phyloP scores from a whole-genome alignment of 768 basidiomycete species.

The Serpula lacrymans region DNA sequence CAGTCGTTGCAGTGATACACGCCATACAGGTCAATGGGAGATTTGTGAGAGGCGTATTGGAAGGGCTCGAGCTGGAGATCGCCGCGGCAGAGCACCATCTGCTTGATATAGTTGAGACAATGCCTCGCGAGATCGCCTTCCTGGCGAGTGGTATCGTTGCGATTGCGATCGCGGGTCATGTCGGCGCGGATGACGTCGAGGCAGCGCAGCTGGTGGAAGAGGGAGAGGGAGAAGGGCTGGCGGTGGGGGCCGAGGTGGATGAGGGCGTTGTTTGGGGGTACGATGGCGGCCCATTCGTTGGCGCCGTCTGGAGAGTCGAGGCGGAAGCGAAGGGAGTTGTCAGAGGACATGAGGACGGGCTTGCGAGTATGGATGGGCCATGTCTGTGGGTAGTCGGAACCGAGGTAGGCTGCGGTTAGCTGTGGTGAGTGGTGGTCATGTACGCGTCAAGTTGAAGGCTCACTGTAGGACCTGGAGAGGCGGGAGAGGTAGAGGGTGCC shows the following conservation, averaged over 20 bases:
- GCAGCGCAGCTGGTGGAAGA: constrained; percentile 41
- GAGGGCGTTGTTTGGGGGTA: constrained; percentile 16
- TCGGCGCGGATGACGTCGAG: constrained; percentile 33
- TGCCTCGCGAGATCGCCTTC: constrained; percentile 17
- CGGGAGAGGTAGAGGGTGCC: no score
- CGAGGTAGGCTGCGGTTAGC: no score
- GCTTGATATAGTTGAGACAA: constrained; percentile 39
- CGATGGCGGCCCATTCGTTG: constrained; percentile 25
- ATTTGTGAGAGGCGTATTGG: constrained; percentile 4
- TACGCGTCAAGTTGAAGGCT: no score
- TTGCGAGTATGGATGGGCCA: no score
- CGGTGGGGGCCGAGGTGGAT: constrained; percentile 21
- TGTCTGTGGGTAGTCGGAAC: no score
- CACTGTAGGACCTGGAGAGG: no score
- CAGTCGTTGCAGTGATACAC: constrained; percentile 12
- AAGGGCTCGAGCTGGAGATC: constrained; percentile 28
- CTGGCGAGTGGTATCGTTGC: no score
- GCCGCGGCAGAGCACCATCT: constrained; percentile 34
- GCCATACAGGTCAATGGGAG: constrained; percentile 4
- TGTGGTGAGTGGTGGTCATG: no score
- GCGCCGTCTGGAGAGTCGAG: constrained; percentile 5
- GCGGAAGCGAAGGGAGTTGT: constrained; percentile 10
- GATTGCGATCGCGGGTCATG: constrained; percentile 7
- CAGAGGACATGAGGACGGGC: no score
- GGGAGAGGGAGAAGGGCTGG: constrained; percentile 30